Evolutionary conservation across 1,284 basidiomycete genomes (phyloP), one percentile per base, ranked within the genome.

Genomic region (Mycena sp.): DNA sequence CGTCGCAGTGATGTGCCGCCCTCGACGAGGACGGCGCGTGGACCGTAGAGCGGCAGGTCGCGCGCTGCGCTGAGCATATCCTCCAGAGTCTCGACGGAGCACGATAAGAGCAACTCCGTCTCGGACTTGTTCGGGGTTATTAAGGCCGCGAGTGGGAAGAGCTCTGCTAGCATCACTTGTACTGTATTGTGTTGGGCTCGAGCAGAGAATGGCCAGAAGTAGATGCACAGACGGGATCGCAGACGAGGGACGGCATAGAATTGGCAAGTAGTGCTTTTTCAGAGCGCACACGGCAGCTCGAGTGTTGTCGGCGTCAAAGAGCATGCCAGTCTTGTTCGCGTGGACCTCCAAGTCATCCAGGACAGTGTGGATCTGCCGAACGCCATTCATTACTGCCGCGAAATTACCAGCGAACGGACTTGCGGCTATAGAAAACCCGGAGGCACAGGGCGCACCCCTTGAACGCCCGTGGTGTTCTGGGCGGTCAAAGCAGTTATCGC

Each of bases 261-360:
- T 58, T 67, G 10, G 49, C 58, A 11, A 44, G 71, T 81, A 85
- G 67, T 79, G 76, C 2, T 67, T 54, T 57, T 73, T 81, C 50
- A 92, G 78, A 6, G 81, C 78, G 6, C 74, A 67, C 0, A 82
- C 80, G 2, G 89, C 80, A 0, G 81, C 77, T 19, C 72, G 77
- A 6, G 81, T 80, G 40, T 78, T 84, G 2, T 76, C 78, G 0
- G 85, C 84, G 64, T 89, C 84, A 69, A 80, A 87, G 0, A 93
- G 83, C 95, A 98, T 98, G 16, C 96, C 96, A 0, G 94, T 94
- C 78, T 99, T 99, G 73, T 98, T 87, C 0, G 89, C 92, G 45
- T 83, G 79, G 16, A 95, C 81, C 1, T 87, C 77, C 29, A 95
- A 86, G 72, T 98, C 96, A 9, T 83, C 81, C n/a, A 94, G 74